These are phyloP conservation scores for Miscanthus sacchariflorus DNA, from an alignment of 202 grass and related monocot genomes.

Conservation along the genomic window DNA sequence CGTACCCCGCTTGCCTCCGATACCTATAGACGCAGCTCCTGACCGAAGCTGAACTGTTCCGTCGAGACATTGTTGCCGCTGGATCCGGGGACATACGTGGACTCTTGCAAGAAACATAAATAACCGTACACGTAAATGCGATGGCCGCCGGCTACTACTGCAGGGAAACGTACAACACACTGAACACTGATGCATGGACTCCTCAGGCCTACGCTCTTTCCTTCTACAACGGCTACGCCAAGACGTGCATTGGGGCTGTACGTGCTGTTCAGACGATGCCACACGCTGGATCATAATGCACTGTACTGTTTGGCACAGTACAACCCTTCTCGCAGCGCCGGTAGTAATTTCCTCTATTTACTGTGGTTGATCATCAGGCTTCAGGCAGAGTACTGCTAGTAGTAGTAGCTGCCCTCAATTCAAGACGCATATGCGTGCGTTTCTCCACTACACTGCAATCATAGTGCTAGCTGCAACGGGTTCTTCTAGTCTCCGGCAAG, in stretches of 20 bases:
- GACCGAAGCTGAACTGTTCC: not conserved
- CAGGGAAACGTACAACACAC: not conserved
- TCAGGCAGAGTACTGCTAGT: not conserved
- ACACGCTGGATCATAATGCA: not conserved
- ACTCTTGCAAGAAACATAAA: not conserved
- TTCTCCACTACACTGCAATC: not conserved
- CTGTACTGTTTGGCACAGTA: not conserved
- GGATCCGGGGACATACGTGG: not conserved
- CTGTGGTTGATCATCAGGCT: slow-evolving; percentile 2
- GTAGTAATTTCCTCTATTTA: not conserved
- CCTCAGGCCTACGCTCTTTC: not conserved
- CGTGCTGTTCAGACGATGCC: not conserved
- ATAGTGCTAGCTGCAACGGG: slow-evolving; percentile 6
- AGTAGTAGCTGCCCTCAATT: no score
- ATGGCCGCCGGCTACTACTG: not conserved
- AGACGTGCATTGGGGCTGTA: not conserved
- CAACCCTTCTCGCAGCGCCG: not conserved
- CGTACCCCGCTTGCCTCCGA: not conserved
- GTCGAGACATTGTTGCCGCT: not conserved
- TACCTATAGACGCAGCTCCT: not conserved
- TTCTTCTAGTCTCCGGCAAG: not conserved
- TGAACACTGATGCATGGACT: not conserved
- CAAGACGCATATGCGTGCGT: not conserved
- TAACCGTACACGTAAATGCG: not conserved
- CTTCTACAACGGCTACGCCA: slow-evolving; percentile 15